Evolutionary conservation across 805 yeast species (phyloP), one percentile per base, ranked within the genome.

Genomic region (Kazachstania africana): DNA sequence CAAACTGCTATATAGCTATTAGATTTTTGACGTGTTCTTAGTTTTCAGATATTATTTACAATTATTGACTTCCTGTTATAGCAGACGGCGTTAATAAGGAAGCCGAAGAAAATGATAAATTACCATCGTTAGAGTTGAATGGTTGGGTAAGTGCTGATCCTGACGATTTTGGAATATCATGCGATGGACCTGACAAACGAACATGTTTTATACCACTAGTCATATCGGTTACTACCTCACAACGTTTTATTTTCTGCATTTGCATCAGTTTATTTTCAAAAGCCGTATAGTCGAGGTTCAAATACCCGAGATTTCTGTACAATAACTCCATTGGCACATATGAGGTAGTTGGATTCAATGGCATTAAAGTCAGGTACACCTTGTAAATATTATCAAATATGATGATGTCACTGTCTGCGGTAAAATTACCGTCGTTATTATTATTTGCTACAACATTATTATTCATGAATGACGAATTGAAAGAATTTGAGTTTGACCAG

Each of bases 191-290:
- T n/a, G 10, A 19, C 22, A 49, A 41, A 29, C 42, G 43, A 6
- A 45, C 48, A 32, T 49, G 55, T 1, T 51, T 39, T 8, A 49
- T 37, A 1, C 38, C 24, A 13, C 57, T 55, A 2, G 37, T 32
- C 1, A 37, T 33, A 21, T 43, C 36, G 5, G 40, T 38, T 16
- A 47, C 14, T 4, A 51, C 21, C 16, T 50, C 53, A 22, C 47
- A 42, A 15, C 39, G 42, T 26, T 48, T 40, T 6, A 36, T 21
- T 6, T 24, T 29, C 14, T 44, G 42, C 48, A 54, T 43, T 14
- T 28, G 29, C 8, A 45, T 19, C 16, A 54, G 26, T 16, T 37
- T 42, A 19, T 38, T 37, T n/a, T 47, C 28, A 26, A 50, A 52
- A 3, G 40, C 25, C 6, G 41, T 24, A 27, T 45, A 48, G 19